A percentile compares a stretch with the other conserved stretches of the same genome.
Evolutionary conservation across 78 protist genomes (phyloP).

Genomic region (Dictyostelium intermedium): DNA sequence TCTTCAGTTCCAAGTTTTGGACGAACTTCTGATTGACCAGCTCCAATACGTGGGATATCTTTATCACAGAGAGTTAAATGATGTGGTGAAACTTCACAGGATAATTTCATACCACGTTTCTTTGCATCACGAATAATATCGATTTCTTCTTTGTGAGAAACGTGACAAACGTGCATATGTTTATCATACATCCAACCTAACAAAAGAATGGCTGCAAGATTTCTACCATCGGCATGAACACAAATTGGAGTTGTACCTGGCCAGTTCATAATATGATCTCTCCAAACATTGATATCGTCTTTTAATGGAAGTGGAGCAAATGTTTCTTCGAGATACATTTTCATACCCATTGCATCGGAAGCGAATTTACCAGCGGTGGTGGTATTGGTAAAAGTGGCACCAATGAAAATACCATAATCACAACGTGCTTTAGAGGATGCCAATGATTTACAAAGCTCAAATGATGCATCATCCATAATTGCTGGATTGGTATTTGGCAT

Average conservation of each 20-base stretch:
- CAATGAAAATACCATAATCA: conserved; percentile 76
- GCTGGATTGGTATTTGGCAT: conserved; percentile 84
- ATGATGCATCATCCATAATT: conserved; percentile 47
- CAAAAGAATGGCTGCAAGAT: conserved; percentile 73
- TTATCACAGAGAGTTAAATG: conserved; percentile 47
- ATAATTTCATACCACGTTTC: conserved; percentile 75
- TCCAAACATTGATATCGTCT: conserved; percentile 80
- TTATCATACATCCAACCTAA: conserved; percentile 71
- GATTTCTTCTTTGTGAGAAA: conserved; percentile 78
- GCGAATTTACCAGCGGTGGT: conserved; percentile 23
- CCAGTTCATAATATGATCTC: conserved; percentile 80
- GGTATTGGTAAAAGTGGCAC: conserved; percentile 73
- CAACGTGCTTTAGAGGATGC: conserved; percentile 74
- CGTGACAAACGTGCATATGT: conserved; percentile 76
- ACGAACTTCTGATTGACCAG: conserved; percentile 42
- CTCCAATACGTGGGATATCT: conserved; percentile 72
- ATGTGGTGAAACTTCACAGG: conserved; percentile 86
- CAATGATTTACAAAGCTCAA: conserved; percentile 32
- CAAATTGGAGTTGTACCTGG: conserved; percentile 74
- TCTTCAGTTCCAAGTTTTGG: conserved; percentile 73
- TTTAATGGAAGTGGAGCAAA: conserved; percentile 66
- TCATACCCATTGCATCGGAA: conserved; percentile 51
- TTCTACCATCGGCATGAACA: conserved; percentile 80
- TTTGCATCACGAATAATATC: conserved; percentile 83
- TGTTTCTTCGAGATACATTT: conserved; percentile 79